Conservation (phyloP, 805 yeast species). For the Monosporozyma solicola region DNA sequence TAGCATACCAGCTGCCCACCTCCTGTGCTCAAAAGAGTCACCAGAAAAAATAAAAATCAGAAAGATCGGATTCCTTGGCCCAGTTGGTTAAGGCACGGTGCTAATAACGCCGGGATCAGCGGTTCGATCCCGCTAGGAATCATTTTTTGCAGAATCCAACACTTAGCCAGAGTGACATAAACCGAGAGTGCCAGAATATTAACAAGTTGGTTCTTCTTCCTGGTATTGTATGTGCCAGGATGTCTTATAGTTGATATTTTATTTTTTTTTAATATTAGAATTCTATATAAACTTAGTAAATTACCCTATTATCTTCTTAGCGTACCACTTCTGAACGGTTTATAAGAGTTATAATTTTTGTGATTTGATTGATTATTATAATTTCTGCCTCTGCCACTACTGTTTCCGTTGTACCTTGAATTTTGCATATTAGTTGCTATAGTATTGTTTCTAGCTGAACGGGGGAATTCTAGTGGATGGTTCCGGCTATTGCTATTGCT, state of each 20-base stretch:
- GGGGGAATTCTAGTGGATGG: conserved; percentile 26
- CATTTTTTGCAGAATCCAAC: conserved; percentile 8
- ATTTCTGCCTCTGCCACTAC: not conserved
- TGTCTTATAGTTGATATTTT: not conserved
- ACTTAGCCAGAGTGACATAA: not conserved
- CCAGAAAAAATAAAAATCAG: too few relatives aligned
- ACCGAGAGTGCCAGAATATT: too few relatives aligned
- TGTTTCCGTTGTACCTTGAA: conserved; percentile 14
- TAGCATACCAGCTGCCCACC: too few relatives aligned
- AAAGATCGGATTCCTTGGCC: conserved; percentile 21
- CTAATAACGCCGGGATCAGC: conserved; percentile 28
- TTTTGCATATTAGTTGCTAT: conserved; percentile 9
- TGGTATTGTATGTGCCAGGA: not conserved
- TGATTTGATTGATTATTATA: conserved; percentile 1
- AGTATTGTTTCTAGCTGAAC: conserved; percentile 8
- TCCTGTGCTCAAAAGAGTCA: too few relatives aligned
- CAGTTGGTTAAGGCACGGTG: conserved; percentile 29
- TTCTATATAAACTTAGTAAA: not conserved
- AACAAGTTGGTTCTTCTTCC: too few relatives aligned
- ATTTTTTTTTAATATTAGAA: not conserved
- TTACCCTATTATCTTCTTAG: conserved; percentile 5
- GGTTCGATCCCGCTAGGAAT: conserved; percentile 28
- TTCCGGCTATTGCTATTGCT: not conserved
- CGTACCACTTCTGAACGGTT: conserved; percentile 20
- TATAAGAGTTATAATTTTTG: conserved; percentile 15